These are phyloP conservation scores for Solanum aculeatissimum DNA, from an alignment of 305 asterid species.

Conservation along the genomic window DNA sequence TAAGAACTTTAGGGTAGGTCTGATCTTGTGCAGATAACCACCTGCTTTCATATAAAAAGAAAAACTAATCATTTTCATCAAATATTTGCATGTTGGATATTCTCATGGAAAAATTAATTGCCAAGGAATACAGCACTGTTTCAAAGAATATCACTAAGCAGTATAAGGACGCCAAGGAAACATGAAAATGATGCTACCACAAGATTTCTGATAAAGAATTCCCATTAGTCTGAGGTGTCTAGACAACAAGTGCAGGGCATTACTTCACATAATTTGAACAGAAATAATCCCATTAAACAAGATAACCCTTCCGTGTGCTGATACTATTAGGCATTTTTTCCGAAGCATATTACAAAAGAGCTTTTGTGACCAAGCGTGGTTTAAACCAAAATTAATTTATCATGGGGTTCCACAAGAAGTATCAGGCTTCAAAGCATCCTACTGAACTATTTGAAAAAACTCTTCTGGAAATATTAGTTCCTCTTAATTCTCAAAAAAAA, in stretches of 20 bases:
- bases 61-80: not conserved
- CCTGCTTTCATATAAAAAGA: slow-evolving; percentile 35
- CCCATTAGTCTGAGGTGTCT: not conserved
- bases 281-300: not conserved
- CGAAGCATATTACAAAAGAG: not conserved
- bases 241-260: not conserved
- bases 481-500: not conserved
- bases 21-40: slow-evolving; percentile 41
- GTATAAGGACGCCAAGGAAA: not conserved
- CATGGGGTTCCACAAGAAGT: not conserved
- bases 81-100: not conserved
- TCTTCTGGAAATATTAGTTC: not conserved
- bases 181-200: not conserved
- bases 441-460: not conserved
- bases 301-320: not conserved
- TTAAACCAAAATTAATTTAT: not conserved
- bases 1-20: slow-evolving; percentile 51
- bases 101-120: not conserved
- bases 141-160: not conserved
- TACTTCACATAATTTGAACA: not conserved
- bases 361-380: not conserved
- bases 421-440: not conserved
- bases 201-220: not conserved
- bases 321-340: not conserved
- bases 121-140: not conserved